A percentile compares a stretch with the other conserved stretches of the same genome.
Conservation (phyloP, 164 flowering plant species). For the Berberis thunbergii region DNA sequence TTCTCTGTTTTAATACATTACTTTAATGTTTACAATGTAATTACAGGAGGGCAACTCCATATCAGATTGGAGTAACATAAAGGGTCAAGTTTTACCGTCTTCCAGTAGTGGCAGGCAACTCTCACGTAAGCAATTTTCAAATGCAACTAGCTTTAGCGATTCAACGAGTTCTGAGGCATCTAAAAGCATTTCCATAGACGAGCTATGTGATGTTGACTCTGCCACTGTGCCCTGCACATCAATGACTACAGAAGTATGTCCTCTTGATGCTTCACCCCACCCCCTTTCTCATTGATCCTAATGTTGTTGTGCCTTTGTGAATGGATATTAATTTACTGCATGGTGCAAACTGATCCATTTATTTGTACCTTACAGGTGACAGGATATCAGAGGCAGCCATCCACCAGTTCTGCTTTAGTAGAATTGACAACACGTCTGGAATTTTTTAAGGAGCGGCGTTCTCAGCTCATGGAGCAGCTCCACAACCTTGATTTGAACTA, state of each 20-base stretch:
- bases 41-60: constrained; percentile 56
- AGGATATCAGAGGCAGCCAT: constrained; percentile 46
- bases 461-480: constrained; percentile 96
- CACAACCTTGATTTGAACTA: constrained; percentile 81
- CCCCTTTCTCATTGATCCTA: background rate
- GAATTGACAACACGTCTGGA: constrained; percentile 92
- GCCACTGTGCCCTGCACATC: constrained; percentile 56
- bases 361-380: constrained; percentile 24
- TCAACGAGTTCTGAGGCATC: constrained; percentile 73
- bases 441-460: constrained; percentile 94
- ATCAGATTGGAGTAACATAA: constrained; percentile 58
- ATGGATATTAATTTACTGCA: background rate
- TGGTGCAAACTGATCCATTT: background rate
- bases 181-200: constrained; percentile 57
- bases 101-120: constrained; percentile 43
- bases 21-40: background rate
- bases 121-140: constrained; percentile 51
- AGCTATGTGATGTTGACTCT: constrained; percentile 63
- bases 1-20: background rate
- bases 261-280: background rate
- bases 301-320: background rate
- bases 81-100: constrained; percentile 44
- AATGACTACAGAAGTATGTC: constrained; percentile 45
- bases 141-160: constrained; percentile 48
- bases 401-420: constrained; percentile 66